phyloP scores from a whole-genome alignment of 75 land plant species.

The Sequoia sempervirens region DNA sequence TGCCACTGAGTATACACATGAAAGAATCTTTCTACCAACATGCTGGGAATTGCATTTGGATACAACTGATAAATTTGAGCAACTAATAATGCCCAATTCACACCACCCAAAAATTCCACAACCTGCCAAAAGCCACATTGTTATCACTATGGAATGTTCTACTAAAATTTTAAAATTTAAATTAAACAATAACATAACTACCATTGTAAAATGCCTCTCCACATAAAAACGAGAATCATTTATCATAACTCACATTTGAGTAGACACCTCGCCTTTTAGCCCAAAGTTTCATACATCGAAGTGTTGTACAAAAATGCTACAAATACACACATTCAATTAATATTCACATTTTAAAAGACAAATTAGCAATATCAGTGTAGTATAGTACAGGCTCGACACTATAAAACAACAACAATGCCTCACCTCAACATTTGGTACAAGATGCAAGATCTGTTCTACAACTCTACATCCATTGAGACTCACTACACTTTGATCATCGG shows the following conservation, averaged over 20 bases:
- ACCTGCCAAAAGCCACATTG: constrained; percentile 9
- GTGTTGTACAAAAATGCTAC: constrained; percentile 50
- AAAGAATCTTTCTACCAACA: constrained; percentile 46
- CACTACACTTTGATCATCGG: constrained; percentile 47
- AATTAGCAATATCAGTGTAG: not conserved
- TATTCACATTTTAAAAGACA: not conserved
- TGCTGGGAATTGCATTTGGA: constrained; percentile 48
- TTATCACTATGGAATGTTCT: not conserved
- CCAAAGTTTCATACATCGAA: constrained; percentile 50
- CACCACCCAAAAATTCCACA: constrained; percentile 47
- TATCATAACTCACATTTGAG: constrained; percentile 34
- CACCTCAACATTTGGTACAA: constrained; percentile 43
- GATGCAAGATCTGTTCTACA: constrained; percentile 41
- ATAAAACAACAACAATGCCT: not conserved
- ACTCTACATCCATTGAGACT: constrained; percentile 54
- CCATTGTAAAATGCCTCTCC: no score
- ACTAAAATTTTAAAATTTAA: not conserved
- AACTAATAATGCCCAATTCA: constrained; percentile 50
- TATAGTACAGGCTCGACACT: not conserved
- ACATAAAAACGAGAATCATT: not conserved
- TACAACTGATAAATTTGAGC: constrained; percentile 46
- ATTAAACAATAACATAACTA: not conserved
- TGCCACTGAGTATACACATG: constrained; percentile 53
- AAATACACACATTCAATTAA: not conserved
- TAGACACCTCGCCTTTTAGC: constrained; percentile 54